Percentiles rank a stretch among this genome's conserved stretches.
Evolutionary conservation across 148 eudicot genomes (phyloP).

Genomic region (Vaccinium vitisidaea): DNA sequence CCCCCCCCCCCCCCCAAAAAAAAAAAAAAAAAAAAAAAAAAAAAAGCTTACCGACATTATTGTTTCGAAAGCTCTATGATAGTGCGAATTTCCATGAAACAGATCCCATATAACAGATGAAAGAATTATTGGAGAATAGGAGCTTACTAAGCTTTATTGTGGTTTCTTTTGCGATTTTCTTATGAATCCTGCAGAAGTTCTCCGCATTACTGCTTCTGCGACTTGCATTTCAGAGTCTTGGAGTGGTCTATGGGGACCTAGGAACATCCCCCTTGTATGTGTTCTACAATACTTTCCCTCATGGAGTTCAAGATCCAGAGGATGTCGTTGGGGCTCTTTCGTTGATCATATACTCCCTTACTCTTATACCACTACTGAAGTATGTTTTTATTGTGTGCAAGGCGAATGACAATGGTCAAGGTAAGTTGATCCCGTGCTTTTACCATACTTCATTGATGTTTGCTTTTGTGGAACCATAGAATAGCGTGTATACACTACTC

Average conservation of each 20-base stretch:
- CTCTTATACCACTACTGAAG: conserved; percentile 84
- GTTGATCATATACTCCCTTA: conserved; percentile 88
- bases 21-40: too few relatives aligned
- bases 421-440: conserved; percentile 30
- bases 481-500: too few relatives aligned
- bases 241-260: conserved; percentile 96
- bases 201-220: conserved; percentile 74
- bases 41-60: too few relatives aligned
- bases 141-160: not conserved
- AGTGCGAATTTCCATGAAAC: not conserved
- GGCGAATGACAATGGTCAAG: conserved; percentile 97
- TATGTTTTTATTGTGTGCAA: conserved; percentile 87
- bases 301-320: conserved; percentile 59
- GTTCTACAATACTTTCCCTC: conserved; percentile 88
- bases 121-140: not conserved
- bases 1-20: too few relatives aligned
- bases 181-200: conserved; percentile 61
- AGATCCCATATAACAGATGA: conserved; percentile 1
- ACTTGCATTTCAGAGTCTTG: conserved; percentile 94
- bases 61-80: not conserved
- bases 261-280: conserved; percentile 99
- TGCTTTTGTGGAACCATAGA: conserved; percentile 2
- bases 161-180: conserved; percentile 17
- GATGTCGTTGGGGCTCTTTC: conserved; percentile 96
- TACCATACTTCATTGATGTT: not conserved